These are phyloP conservation scores for Phytophthora cryptogea DNA, from an alignment of 352 stramenopile genomes.

Conservation along the genomic window DNA sequence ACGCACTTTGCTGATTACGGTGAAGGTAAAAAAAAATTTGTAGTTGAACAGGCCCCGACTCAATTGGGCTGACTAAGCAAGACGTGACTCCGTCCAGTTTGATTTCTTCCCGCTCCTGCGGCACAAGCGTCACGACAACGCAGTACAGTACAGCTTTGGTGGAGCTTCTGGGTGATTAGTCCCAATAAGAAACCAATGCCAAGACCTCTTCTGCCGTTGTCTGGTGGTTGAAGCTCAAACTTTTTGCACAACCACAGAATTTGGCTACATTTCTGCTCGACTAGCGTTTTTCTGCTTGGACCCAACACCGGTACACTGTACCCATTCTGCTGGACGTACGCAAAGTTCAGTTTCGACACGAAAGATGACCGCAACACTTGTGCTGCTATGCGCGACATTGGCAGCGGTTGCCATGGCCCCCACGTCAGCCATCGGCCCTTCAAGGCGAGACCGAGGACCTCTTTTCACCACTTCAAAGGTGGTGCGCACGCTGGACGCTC, in stretches of 20 bases:
- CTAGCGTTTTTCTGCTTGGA: constrained; percentile 1
- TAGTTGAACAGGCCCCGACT: neutral
- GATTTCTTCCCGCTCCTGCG: too few relatives aligned
- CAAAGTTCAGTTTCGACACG: neutral
- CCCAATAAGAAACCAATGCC: too few relatives aligned
- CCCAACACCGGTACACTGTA: neutral
- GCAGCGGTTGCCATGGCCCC: neutral
- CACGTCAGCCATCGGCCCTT: constrained; percentile 4
- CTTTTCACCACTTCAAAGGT: constrained; percentile 24
- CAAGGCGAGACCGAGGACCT: constrained; percentile 11
- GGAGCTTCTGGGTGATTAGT: too few relatives aligned
- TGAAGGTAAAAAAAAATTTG: neutral
- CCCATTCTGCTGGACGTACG: neutral
- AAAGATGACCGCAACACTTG: neutral
- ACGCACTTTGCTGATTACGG: too few relatives aligned
- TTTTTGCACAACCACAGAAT: too few relatives aligned
- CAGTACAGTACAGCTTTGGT: too few relatives aligned
- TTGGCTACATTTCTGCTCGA: neutral
- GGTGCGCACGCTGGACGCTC: constrained; percentile 31
- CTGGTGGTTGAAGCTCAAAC: too few relatives aligned
- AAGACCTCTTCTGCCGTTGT: neutral
- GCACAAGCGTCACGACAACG: too few relatives aligned
- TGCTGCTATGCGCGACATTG: constrained; percentile 14
- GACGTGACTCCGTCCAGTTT: too few relatives aligned
- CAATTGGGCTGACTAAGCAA: neutral